These are phyloP conservation scores for Aspergillus novofumigatus DNA, from an alignment of 2,329 filamentous ascomycete genomes.

Conservation along the genomic window DNA sequence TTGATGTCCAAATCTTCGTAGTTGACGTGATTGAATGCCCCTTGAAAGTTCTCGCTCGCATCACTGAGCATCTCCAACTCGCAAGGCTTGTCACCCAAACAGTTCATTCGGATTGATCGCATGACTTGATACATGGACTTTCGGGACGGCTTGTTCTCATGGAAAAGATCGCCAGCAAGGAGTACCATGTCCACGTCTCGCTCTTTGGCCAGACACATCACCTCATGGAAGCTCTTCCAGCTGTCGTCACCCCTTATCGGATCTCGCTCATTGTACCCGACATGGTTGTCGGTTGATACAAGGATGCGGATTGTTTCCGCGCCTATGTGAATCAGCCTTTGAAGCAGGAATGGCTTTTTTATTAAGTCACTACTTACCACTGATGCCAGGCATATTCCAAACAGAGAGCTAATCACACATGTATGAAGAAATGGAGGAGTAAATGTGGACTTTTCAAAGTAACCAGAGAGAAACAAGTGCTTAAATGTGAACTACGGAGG, in stretches of 20 bases:
- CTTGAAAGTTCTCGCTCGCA: conserved; percentile 83
- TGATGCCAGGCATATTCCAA: conserved; percentile 22
- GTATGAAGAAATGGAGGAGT: not conserved
- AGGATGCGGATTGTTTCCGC: conserved; percentile 91
- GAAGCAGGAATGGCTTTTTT: not conserved
- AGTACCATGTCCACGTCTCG: conserved; percentile 97
- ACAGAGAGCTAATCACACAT: not conserved
- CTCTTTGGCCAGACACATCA: conserved; percentile 81
- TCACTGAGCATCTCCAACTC: conserved; percentile 93
- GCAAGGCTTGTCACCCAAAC: conserved; percentile 90
- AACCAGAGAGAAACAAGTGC: not conserved
- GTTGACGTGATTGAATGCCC: conserved; percentile 89
- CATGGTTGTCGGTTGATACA: conserved; percentile 94
- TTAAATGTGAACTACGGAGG: not conserved
- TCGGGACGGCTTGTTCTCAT: conserved; percentile 94
- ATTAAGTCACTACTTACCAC: conserved; percentile 20
- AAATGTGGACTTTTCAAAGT: not conserved
- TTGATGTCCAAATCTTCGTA: conserved; percentile 98
- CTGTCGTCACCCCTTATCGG: conserved; percentile 93
- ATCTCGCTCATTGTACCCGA: conserved; percentile 92
- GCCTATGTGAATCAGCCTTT: conserved; percentile 31
- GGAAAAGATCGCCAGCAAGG: conserved; percentile 90
- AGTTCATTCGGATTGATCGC: conserved; percentile 88
- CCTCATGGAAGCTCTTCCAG: conserved; percentile 93
- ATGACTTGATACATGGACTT: conserved; percentile 98